phyloP scores from a whole-genome alignment of 768 basidiomycete species.

The Kwoniella mangroviensis region DNA sequence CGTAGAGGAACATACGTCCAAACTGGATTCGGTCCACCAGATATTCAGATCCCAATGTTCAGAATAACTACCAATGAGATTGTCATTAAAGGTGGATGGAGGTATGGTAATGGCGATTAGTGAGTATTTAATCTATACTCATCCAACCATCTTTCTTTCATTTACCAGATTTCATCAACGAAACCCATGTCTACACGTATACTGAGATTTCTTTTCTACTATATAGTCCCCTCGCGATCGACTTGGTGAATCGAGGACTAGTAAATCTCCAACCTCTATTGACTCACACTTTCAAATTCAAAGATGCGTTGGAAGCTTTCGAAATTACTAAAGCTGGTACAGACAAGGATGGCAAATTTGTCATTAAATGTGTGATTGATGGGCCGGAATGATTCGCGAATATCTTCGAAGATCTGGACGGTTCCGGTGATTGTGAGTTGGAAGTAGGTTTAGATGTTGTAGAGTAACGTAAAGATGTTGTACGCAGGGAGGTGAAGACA shows the following conservation, averaged over 20 bases:
- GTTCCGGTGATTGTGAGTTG: neutral
- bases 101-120: constrained; percentile 61
- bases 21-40: constrained; percentile 84
- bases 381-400: constrained; percentile 40
- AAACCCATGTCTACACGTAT: no score
- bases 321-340: constrained; percentile 77
- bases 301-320: constrained; percentile 79
- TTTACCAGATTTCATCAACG: no score
- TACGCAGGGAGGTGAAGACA: no score
- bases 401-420: neutral
- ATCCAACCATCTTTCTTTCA: no score
- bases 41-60: constrained; percentile 75
- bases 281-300: constrained; percentile 82
- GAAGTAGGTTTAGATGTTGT: neutral
- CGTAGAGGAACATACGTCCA: constrained; percentile 59
- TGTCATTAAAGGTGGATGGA: constrained; percentile 85
- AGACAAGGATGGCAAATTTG: constrained; percentile 80
- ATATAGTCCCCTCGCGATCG: constrained; percentile 76
- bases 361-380: constrained; percentile 88
- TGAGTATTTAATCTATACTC: constrained; percentile 20
- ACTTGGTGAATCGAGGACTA: constrained; percentile 77
- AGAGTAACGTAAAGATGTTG: neutral
- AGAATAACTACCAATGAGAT: constrained; percentile 77
- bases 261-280: constrained; percentile 86
- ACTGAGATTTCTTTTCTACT: constrained; percentile 45